phyloP scores from a whole-genome alignment of 305 asterid genomes.

The Solanum hybrid region DNA sequence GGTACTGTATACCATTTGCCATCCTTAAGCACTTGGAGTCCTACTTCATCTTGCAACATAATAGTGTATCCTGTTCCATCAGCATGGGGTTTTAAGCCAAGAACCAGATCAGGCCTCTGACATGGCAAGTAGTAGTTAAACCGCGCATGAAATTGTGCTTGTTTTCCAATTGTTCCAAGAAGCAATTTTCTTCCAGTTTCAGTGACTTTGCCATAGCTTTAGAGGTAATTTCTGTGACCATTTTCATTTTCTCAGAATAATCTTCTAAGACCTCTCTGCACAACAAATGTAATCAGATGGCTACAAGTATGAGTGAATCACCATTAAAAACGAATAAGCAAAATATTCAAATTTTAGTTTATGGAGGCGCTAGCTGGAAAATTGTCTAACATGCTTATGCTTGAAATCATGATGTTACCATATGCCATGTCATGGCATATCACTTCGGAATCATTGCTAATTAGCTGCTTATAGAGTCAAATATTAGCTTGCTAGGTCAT shows the following conservation, averaged over 20 bases:
- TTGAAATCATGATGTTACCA: not conserved
- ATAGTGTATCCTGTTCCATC: conserved; percentile 43
- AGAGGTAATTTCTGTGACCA: conserved; percentile 20
- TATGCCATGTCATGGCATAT: not conserved
- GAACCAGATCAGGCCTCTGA: conserved; percentile 36
- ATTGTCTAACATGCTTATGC: not conserved
- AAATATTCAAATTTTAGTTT: not conserved
- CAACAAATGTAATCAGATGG: not conserved
- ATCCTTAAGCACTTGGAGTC: conserved; percentile 34
- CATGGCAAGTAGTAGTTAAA: conserved; percentile 43
- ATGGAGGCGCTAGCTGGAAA: not conserved
- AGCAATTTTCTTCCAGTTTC: conserved; percentile 31
- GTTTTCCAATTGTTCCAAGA: conserved; percentile 33
- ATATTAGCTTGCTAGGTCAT: not conserved
- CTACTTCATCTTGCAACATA: conserved; percentile 37
- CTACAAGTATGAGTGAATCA: not conserved
- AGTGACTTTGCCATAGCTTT: conserved; percentile 47
- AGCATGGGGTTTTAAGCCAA: conserved; percentile 46
- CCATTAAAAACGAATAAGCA: not conserved
- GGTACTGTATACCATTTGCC: conserved; percentile 36
- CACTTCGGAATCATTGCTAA: not conserved
- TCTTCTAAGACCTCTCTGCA: conserved; percentile 28
- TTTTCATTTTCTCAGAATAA: conserved; percentile 25
- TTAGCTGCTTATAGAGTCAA: not conserved
- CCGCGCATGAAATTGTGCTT: conserved; percentile 19